These are phyloP conservation scores for Collybia sp. DNA, from an alignment of 768 basidiomycete species.

Conservation along the genomic window DNA sequence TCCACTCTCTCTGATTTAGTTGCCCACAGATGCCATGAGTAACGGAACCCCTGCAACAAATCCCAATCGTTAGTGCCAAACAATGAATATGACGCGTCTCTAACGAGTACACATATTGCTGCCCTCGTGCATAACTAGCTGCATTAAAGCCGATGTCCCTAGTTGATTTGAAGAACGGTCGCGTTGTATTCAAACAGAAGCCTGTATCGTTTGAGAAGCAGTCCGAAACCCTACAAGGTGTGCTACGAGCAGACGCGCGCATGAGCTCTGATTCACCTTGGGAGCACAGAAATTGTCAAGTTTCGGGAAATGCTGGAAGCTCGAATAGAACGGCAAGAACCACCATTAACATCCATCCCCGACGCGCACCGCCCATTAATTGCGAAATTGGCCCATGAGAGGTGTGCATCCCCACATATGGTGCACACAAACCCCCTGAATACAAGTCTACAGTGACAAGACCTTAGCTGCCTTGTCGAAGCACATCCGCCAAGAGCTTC, in stretches of 20 bases:
- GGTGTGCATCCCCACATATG: slow-evolving; percentile 38
- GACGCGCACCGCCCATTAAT: slow-evolving; percentile 70
- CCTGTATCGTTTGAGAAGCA: slow-evolving; percentile 68
- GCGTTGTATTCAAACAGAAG: slow-evolving; percentile 74
- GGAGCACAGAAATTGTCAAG: slow-evolving; percentile 59
- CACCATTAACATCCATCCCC: slow-evolving; percentile 56
- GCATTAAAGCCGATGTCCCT: slow-evolving; percentile 34
- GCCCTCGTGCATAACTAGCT: slow-evolving; percentile 21
- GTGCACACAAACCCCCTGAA: neutral
- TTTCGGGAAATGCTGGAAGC: slow-evolving; percentile 71
- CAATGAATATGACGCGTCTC: slow-evolving; percentile 28
- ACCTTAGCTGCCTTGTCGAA: slow-evolving; percentile 57
- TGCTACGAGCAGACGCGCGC: no score
- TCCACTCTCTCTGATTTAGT: neutral
- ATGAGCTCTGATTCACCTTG: no score
- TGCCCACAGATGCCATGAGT: neutral
- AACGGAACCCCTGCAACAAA: neutral
- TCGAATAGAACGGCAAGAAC: slow-evolving; percentile 38
- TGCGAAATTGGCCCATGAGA: slow-evolving; percentile 82
- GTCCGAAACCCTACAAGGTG: slow-evolving; percentile 81
- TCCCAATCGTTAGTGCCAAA: slow-evolving; percentile 1
- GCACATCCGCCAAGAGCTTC: slow-evolving; percentile 62
- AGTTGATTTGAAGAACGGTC: slow-evolving; percentile 73
- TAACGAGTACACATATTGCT: slow-evolving; percentile 1
- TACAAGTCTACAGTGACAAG: slow-evolving; percentile 59